A percentile compares a stretch with the other conserved stretches of the same genome.
Evolutionary conservation across 768 basidiomycete genomes (phyloP).

Genomic region (Ramaria rubella): DNA sequence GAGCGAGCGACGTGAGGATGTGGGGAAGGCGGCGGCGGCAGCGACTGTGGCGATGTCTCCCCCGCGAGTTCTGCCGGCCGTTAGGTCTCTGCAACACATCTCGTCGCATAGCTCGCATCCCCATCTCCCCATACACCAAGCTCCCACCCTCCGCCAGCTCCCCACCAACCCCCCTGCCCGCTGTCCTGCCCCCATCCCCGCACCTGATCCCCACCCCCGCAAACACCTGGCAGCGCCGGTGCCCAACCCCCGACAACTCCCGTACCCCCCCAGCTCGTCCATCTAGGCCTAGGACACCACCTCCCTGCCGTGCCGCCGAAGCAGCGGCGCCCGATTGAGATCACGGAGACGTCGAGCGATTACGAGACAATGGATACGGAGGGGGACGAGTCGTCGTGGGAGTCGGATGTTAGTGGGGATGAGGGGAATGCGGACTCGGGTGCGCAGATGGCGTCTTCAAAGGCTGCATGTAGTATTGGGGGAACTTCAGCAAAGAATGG

Average conservation of each 20-base stretch:
- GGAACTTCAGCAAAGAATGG: conserved; percentile 15
- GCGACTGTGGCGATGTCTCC: background rate
- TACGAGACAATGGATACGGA: conserved; percentile 3
- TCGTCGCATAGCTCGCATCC: background rate
- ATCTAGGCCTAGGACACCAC: background rate
- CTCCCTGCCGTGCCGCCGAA: conserved; percentile 2
- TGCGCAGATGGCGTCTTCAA: background rate
- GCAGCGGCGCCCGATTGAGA: background rate
- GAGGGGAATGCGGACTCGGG: conserved; percentile 6
- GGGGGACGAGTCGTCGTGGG: conserved; percentile 30
- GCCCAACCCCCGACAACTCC: background rate
- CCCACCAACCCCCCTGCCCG: conserved; percentile 5
- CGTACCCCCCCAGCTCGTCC: background rate
- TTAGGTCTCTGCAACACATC: background rate
- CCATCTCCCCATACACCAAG: background rate
- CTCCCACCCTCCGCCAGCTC: background rate
- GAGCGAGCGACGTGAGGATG: background rate
- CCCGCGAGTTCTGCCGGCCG: background rate
- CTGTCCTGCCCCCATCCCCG: background rate
- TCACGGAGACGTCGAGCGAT: background rate
- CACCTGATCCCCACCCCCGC: background rate
- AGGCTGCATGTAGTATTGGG: background rate
- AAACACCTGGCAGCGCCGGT: background rate
- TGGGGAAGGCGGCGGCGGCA: background rate
- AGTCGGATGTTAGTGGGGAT: conserved; percentile 30